Conservation (phyloP, 306 rosid species). For the Quercus rubra region DNA sequence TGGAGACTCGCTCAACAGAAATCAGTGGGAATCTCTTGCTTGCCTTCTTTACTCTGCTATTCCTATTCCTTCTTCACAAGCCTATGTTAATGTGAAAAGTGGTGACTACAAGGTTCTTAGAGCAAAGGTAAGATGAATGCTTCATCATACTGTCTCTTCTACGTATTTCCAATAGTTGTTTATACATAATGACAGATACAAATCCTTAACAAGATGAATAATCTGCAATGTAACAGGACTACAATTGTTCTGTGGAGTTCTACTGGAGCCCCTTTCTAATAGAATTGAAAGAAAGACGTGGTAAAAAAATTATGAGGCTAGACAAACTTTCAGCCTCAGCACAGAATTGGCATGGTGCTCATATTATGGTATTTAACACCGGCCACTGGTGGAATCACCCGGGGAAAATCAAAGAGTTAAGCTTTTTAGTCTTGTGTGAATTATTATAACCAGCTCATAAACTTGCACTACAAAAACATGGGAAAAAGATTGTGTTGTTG, state of each 20-base stretch:
- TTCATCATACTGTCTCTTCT: no score
- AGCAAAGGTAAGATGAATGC: slow-evolving; percentile 23
- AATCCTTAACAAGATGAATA: no score
- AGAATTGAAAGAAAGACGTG: slow-evolving; percentile 20
- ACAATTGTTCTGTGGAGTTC: slow-evolving; percentile 43
- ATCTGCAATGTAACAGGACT: slow-evolving; percentile 18
- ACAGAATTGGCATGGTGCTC: slow-evolving; percentile 31
- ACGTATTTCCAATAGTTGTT: no score
- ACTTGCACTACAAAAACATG: no score
- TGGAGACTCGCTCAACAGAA: slow-evolving; percentile 54
- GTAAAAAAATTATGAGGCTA: slow-evolving; percentile 27
- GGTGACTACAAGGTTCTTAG: slow-evolving; percentile 33
- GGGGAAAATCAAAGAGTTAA: slow-evolving; percentile 34
- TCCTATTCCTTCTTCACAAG: slow-evolving; percentile 24
- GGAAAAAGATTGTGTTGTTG: no score
- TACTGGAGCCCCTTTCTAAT: slow-evolving; percentile 54
- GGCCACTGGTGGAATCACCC: slow-evolving; percentile 44
- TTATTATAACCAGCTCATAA: background rate
- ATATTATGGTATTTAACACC: slow-evolving; percentile 48
- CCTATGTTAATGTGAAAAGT: slow-evolving; percentile 12
- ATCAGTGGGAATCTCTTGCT: slow-evolving; percentile 50
- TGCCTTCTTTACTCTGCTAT: slow-evolving; percentile 39
- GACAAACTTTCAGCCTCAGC: slow-evolving; percentile 23
- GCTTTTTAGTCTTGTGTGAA: background rate
- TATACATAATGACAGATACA: no score